Conservation (phyloP, 371 early-diverging fungal species). For the Mucor piriformis region DNA sequence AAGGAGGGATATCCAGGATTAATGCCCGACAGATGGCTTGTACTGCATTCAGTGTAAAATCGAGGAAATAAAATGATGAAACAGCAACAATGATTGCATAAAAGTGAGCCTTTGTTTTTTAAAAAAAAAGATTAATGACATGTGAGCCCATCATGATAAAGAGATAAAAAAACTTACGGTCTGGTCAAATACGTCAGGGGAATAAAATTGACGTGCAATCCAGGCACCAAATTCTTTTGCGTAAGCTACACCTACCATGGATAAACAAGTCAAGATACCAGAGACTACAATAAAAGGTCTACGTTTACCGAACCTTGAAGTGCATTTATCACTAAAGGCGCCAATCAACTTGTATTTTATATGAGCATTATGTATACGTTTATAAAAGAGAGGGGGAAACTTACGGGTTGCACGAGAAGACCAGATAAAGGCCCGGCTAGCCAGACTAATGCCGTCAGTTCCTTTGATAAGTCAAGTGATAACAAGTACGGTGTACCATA, state of each 20-base stretch:
- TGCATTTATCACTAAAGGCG: slow-evolving; percentile 60
- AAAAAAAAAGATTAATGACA: no score
- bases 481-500: slow-evolving; percentile 82
- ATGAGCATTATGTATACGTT: no score
- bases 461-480: slow-evolving; percentile 66
- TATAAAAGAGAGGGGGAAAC: neutral
- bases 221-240: slow-evolving; percentile 53
- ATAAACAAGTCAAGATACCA: slow-evolving; percentile 54
- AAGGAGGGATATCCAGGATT: slow-evolving; percentile 73
- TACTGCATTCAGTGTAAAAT: slow-evolving; percentile 79
- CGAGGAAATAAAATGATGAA: slow-evolving; percentile 70
- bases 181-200: neutral
- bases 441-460: slow-evolving; percentile 74
- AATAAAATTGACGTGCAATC: slow-evolving; percentile 20
- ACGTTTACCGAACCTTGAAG: slow-evolving; percentile 55
- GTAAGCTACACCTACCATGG: slow-evolving; percentile 69
- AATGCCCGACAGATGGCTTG: slow-evolving; percentile 75
- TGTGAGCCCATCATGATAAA: neutral
- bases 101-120: slow-evolving; percentile 37
- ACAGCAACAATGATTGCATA: slow-evolving; percentile 66
- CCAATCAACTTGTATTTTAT: slow-evolving; percentile 64
- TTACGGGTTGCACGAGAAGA: slow-evolving; percentile 43
- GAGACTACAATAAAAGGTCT: slow-evolving; percentile 61
- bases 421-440: slow-evolving; percentile 83
- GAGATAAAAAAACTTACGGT: slow-evolving; percentile 8